These are phyloP conservation scores for Marsdenia floribunda DNA, from an alignment of 257 asterid genomes.

Conservation along the genomic window DNA sequence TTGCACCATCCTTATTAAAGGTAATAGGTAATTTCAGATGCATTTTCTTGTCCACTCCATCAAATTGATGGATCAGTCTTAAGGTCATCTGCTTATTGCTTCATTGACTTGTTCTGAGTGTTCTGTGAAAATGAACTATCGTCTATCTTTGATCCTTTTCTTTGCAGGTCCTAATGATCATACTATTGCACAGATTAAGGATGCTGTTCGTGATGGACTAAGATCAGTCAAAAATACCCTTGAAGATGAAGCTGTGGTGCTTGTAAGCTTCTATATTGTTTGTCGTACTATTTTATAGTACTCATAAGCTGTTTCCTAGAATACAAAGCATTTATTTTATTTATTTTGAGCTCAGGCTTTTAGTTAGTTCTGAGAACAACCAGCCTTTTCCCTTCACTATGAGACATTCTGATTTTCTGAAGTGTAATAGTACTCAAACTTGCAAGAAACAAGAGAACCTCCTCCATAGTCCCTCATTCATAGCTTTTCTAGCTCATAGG, in stretches of 20 bases:
- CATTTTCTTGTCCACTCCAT: no score
- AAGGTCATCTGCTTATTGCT: neutral
- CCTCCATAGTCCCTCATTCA: no score
- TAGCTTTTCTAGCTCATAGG: no score
- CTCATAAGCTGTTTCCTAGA: neutral
- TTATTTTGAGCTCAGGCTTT: neutral
- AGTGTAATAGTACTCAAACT: no score
- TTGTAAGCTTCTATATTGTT: constrained; percentile 38
- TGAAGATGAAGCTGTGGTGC: constrained; percentile 91
- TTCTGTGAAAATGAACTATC: neutral
- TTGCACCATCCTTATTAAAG: constrained; percentile 94
- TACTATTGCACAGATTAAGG: constrained; percentile 98
- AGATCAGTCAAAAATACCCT: constrained; percentile 91
- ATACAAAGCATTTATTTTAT: neutral
- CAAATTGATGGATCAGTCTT: no score
- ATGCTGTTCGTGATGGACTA: constrained; percentile 97
- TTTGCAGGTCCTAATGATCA: constrained; percentile 93
- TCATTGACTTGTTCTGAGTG: neutral
- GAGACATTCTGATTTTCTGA: no score
- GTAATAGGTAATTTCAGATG: constrained; percentile 55
- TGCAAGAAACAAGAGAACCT: no score
- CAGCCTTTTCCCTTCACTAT: no score
- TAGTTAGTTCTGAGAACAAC: no score
- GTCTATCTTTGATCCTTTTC: constrained; percentile 12
- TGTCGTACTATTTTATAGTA: neutral